Evolutionary conservation across 192 early-diverging fungal species (phyloP).

Genomic region (Mortierella claussenii): DNA sequence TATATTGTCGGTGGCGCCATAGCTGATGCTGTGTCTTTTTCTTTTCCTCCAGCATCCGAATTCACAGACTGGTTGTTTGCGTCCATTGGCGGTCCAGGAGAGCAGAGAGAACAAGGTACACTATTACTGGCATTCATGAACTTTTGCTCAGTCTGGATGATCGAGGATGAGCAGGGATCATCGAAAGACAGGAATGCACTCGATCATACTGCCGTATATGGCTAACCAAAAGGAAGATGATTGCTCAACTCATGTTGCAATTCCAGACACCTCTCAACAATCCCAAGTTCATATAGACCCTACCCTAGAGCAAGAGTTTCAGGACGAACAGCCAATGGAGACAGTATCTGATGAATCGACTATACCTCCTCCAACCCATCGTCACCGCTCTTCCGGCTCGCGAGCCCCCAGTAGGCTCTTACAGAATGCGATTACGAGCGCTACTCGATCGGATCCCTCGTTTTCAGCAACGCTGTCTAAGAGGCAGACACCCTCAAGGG

Average conservation of each 20-base stretch:
- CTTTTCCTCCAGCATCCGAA: conserved; percentile 13
- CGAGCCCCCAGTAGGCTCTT: conserved; percentile 21
- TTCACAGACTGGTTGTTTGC: conserved; percentile 43
- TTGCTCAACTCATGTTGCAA: too few relatives aligned
- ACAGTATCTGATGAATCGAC: too few relatives aligned
- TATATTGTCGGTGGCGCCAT: too few relatives aligned
- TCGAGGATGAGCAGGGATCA: too few relatives aligned
- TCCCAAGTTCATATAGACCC: not conserved
- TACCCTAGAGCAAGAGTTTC: not conserved
- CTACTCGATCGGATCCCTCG: conserved; percentile 17
- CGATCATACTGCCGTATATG: too few relatives aligned
- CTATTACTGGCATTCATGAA: not conserved
- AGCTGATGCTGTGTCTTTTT: not conserved
- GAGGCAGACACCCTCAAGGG: conserved; percentile 32
- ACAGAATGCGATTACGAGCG: conserved; percentile 36
- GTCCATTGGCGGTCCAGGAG: not conserved
- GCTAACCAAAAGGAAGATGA: conserved; percentile 10
- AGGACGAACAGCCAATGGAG: conserved; percentile 1
- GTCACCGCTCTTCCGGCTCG: not conserved
- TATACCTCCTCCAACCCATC: too few relatives aligned
- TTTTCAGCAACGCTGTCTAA: not conserved
- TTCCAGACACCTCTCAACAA: too few relatives aligned
- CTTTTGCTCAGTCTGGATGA: conserved; percentile 9
- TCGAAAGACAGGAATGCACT: too few relatives aligned
- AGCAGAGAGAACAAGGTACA: conserved; percentile 4